phyloP scores from a whole-genome alignment of 2,329 filamentous ascomycete genomes.

The Ceratocystis cubensis region DNA sequence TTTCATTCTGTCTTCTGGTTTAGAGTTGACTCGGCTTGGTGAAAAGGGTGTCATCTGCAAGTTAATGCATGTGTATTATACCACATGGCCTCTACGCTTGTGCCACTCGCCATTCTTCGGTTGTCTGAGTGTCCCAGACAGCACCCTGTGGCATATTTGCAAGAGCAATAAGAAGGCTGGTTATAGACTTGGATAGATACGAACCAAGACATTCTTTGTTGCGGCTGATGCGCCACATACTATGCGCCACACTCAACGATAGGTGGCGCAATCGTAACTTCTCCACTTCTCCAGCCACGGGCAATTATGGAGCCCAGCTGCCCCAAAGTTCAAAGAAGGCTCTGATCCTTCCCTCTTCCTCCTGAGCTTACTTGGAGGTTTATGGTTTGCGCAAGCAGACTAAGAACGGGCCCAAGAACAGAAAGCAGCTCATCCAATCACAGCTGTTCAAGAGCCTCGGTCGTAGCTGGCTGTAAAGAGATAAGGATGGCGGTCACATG shows the following conservation, averaged over 20 bases:
- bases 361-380: not conserved
- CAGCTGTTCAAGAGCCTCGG: not conserved
- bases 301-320: not conserved
- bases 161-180: not conserved
- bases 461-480: not conserved
- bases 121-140: not conserved
- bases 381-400: constrained; percentile 5
- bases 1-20: not conserved
- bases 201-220: not conserved
- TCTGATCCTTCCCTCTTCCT: constrained; percentile 2
- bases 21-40: not conserved
- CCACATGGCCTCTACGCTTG: not conserved
- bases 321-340: not conserved
- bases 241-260: not conserved
- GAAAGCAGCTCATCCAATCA: not conserved
- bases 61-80: constrained; percentile 4
- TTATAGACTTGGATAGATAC: not conserved
- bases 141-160: not conserved
- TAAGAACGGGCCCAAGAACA: not conserved
- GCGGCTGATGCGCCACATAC: not conserved
- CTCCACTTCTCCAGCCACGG: not conserved
- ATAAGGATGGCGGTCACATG: not conserved
- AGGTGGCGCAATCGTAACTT: too few species aligned
- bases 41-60: not conserved
- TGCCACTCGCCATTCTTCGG: not conserved